Conservation (phyloP, 2,329 filamentous ascomycete species). For the Atkinsonella hypoxylon region DNA sequence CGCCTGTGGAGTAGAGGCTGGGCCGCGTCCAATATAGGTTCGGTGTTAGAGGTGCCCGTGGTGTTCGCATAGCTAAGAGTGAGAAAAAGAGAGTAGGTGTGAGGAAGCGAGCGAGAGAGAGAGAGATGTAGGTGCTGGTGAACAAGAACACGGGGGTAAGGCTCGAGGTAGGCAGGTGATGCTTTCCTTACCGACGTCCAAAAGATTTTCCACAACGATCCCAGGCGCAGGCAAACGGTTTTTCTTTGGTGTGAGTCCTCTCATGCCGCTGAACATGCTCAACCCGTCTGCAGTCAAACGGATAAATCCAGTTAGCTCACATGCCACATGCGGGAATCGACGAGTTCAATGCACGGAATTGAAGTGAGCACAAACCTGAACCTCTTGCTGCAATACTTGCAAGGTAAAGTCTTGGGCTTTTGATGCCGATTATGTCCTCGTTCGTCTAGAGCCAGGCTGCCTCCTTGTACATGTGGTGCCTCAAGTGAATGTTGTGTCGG, state of each 20-base stretch:
- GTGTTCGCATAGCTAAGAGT: not conserved
- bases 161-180: not conserved
- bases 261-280: conserved; percentile 54
- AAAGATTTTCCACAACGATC: conserved; percentile 50
- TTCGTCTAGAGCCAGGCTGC: conserved; percentile 26
- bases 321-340: too few species aligned
- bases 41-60: not conserved
- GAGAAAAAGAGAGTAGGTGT: conserved; percentile 3
- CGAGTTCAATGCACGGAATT: not conserved
- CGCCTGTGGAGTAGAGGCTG: not conserved
- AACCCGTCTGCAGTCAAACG: conserved; percentile 35
- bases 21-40: not conserved
- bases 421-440: conserved; percentile 40
- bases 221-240: conserved; percentile 49
- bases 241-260: conserved; percentile 53
- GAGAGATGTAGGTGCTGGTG: conserved; percentile 3
- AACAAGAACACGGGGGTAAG: not conserved
- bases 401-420: conserved; percentile 50
- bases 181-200: conserved; percentile 42
- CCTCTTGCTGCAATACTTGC: conserved; percentile 50
- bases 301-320: not conserved
- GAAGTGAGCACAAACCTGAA: conserved; percentile 38
- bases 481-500: conserved; percentile 42
- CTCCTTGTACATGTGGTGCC: conserved; percentile 22
- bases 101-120: conserved; percentile 2